Evolutionary conservation across 345 rosid species (phyloP), one percentile per base, ranked within the genome.

Genomic region (Arabis hirsuta): DNA sequence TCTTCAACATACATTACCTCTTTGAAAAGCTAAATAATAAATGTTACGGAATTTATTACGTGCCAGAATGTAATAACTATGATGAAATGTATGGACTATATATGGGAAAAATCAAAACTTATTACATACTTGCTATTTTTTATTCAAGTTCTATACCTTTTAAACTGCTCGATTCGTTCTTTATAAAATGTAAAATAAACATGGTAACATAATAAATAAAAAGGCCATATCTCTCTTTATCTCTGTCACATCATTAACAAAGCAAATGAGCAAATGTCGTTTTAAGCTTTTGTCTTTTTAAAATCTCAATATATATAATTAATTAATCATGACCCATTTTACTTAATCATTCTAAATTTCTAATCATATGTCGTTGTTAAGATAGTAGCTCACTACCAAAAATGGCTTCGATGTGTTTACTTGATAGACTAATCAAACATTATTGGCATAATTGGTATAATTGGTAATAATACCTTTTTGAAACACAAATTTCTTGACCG

Each of bases 11-110:
- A 59, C 12, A 41, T 41, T 59, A 41, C 65, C 22, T 61, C 68
- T 22, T 74, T 60, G 73, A 47, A 60, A 65, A 39, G 71, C 67
- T 52, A 74, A 74, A 67, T 59, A 59, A 50, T 58, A 58, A 56
- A 67, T 74, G 78, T 14, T 38, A 20, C 53, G 12, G 29, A 27
- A 65, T 56, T 73, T 38, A 47, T 47, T 27, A 64, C 57, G 14
- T 45, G 22, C 11, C 70, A 46, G 26, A 11, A 45, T 53, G 55
- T 62, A 53, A 12, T 12, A 61, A 47, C 26, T 42, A 38, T 39
- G 38, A 41, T 24, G 14, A 39, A 39, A 32, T 48, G 24, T 4
- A 11, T 36, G 41, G 41, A 36, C 41, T 36, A 8, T 36, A 8
- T 31, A 31, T 31, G 31, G 32, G 32, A 0, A 6, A 32, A 22